Conservation (phyloP, 1,284 basidiomycete species). For the Ustilago crameri region DNA sequence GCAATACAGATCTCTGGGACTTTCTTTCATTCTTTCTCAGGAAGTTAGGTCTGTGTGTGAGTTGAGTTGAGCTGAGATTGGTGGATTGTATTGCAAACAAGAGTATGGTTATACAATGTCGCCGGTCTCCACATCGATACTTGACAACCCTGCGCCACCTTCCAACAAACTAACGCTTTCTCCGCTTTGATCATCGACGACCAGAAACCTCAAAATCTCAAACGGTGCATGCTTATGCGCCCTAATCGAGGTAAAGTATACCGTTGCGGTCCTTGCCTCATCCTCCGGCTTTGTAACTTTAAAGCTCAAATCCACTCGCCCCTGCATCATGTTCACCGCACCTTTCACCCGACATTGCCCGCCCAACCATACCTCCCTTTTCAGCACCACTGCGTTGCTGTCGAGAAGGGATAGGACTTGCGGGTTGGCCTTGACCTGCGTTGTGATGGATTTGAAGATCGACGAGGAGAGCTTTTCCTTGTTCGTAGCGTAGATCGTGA, state of each 20-base stretch:
- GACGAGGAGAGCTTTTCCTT: conserved; percentile 52
- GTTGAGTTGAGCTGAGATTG: too few relatives aligned
- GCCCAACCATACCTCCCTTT: conserved; percentile 17
- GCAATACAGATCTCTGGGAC: neutral
- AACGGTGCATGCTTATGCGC: conserved; percentile 43
- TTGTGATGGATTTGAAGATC: conserved; percentile 54
- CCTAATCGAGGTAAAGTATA: conserved; percentile 60
- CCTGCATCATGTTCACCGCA: conserved; percentile 60
- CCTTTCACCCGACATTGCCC: conserved; percentile 50
- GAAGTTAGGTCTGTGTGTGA: too few relatives aligned
- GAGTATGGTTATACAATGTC: conserved; percentile 24
- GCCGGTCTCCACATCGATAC: conserved; percentile 24
- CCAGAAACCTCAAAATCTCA: conserved; percentile 56
- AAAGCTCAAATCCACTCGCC: conserved; percentile 58
- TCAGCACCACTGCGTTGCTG: conserved; percentile 13
- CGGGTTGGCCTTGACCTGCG: conserved; percentile 38
- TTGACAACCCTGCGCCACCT: neutral
- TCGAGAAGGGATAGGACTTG: conserved; percentile 36
- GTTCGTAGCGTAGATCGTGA: conserved; percentile 59
- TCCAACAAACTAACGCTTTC: conserved; percentile 33
- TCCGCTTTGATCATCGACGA: conserved; percentile 38
- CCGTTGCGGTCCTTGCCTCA: conserved; percentile 15
- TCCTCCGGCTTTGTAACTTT: conserved; percentile 8
- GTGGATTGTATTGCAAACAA: too few relatives aligned
- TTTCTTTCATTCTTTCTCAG: too few relatives aligned